Evolutionary conservation across 1,139 yeast genomes (phyloP).

Genomic region (Pichia sp.): DNA sequence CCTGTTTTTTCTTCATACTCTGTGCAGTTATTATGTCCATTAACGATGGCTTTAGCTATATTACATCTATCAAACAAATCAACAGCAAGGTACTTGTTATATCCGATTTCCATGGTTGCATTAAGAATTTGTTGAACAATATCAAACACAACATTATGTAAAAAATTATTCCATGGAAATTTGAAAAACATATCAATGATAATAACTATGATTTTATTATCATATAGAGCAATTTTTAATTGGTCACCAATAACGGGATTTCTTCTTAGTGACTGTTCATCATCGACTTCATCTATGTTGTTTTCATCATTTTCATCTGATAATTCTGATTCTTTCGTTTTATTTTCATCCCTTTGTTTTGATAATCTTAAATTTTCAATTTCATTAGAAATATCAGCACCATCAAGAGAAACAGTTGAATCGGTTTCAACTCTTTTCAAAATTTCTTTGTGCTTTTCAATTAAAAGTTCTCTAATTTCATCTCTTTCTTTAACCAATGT

Average conservation of each 20-base stretch:
- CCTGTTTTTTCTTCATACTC: slow-evolving; percentile 55
- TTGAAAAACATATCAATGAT: slow-evolving; percentile 79
- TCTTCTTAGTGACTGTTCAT: slow-evolving; percentile 57
- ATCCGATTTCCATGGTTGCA: slow-evolving; percentile 92
- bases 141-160: slow-evolving; percentile 96
- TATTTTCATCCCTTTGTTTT: slow-evolving; percentile 7
- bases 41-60: slow-evolving; percentile 71
- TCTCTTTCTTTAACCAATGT: slow-evolving; percentile 74
- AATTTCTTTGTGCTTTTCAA: slow-evolving; percentile 33
- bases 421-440: slow-evolving; percentile 24
- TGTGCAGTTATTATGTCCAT: slow-evolving; percentile 74
- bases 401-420: slow-evolving; percentile 24
- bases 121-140: slow-evolving; percentile 93
- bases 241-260: slow-evolving; percentile 86
- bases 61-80: slow-evolving; percentile 77
- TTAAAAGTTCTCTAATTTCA: slow-evolving; percentile 48
- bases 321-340: neutral
- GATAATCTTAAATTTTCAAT: slow-evolving; percentile 27
- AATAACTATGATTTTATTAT: slow-evolving; percentile 70
- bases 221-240: slow-evolving; percentile 79
- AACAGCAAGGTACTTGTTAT: slow-evolving; percentile 81
- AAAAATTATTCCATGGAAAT: slow-evolving; percentile 96
- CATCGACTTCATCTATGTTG: slow-evolving; percentile 36
- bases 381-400: slow-evolving; percentile 28
- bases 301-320: slow-evolving; percentile 18